Evolutionary conservation across 2,329 filamentous ascomycete species (phyloP), one percentile per base, ranked within the genome.

Genomic region (Cordyceps farinosa): DNA sequence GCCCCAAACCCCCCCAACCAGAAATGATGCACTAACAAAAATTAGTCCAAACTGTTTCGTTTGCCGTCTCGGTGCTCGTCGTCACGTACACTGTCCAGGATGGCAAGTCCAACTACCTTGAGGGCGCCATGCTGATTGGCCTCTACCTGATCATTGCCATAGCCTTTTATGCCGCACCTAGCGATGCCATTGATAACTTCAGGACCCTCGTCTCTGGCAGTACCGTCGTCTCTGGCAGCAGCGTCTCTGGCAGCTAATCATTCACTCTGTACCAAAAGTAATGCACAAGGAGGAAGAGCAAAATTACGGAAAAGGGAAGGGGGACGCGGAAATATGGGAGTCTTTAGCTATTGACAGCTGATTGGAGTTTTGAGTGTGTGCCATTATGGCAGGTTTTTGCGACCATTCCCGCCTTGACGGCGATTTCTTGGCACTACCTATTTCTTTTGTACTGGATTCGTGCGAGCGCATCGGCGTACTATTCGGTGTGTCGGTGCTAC

Each of bases 41-140:
- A 1, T 3, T 57, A 84, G 82, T 92, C 70, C 88, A 92, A 78
- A 92, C 90, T 0, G 87, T 92, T 47, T 85, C 89, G 1, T 92
- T 92, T 74, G 90, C 89, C 63, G 81, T 92, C 60, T 90, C 88
- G 10, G 88, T 90, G 2, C 76, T 92, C 48, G 88, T 92, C 38
- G 89, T 92, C 40, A 90, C 85, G 63, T 92, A 87, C 75, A 90
- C 84, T 3, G 88, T 93, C 50, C 88, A 91, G 72, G 91, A 94
- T 71, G 91, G 91, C 70, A 91, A 90, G 75, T 91, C 87, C 15
- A 95, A 94, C 75, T 94, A 94, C 69, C 84, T 94, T 29, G 90
- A 94, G 74, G 90, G 90, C 51, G 89, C 89, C 54, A 90, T 94
- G 85, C 71, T 79, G 53, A 70, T 79, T 63, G 77, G 76, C 56